These are phyloP conservation scores for Rhodotorula toruloides DNA, from an alignment of 768 basidiomycete genomes.

Conservation along the genomic window DNA sequence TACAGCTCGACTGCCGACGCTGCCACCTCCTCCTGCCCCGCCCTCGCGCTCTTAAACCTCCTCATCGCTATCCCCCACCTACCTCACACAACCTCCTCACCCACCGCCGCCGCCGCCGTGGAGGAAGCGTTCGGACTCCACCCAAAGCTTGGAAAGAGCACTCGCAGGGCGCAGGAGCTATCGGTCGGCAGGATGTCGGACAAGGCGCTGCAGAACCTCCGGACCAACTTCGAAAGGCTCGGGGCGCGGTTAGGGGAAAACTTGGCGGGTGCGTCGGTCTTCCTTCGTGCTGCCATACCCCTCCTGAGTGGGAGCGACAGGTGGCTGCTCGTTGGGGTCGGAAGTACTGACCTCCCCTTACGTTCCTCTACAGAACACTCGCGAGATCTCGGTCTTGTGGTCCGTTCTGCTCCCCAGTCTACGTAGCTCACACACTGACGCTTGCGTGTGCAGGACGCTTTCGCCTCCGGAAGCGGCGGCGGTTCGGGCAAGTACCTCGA, in stretches of 20 bases:
- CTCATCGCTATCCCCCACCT: background rate
- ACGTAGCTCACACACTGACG: background rate
- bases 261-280: slow-evolving; percentile 13
- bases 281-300: background rate
- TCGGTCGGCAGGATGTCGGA: slow-evolving; percentile 14
- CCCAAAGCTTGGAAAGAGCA: background rate
- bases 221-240: slow-evolving; percentile 28
- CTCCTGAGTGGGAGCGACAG: background rate
- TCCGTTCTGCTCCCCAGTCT: background rate
- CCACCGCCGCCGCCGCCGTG: background rate
- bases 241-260: slow-evolving; percentile 36
- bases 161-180: background rate
- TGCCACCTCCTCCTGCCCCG: background rate
- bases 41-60: background rate
- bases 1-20: background rate
- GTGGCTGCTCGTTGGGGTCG: background rate
- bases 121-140: slow-evolving; percentile 9
- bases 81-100: background rate
- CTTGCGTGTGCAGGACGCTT: slow-evolving; percentile 18
- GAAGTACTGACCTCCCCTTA: background rate
- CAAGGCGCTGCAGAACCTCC: slow-evolving; percentile 17
- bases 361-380: slow-evolving; percentile 29
- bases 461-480: slow-evolving; percentile 38
- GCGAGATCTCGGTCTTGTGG: slow-evolving; percentile 34
- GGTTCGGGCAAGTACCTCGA: slow-evolving; percentile 42